Base-by-base conservation (phyloP, 106 monocot species). In the Dioscorea dumetorum region DNA sequence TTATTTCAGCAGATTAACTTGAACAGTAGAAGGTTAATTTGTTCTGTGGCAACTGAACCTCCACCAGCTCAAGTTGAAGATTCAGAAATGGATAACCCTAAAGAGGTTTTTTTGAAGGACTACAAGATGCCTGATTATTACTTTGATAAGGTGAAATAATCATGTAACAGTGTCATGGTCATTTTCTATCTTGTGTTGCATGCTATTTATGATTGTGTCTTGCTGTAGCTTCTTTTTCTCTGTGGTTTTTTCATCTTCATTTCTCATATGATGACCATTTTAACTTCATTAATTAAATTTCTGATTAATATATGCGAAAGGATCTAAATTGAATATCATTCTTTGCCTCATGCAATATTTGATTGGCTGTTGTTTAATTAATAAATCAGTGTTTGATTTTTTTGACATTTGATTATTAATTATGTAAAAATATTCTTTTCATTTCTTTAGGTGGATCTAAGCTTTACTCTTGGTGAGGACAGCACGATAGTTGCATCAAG, bases 51-150 rank as follows among this genome's bases (percentile, higher is more conserved):
- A 59, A 87, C 90, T 66, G 70, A 90, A 52, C 87, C 83, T 15
- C 53, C 35, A 41, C 79, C 87, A 66, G 32, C 77, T 4, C 79
- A 74, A 73, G 62, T 66, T 57, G 87, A 90, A 72, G 82, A 87
- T 58, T 80, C 86, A 65, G 78, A 93, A 63, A 99, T 99, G 99
- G 93, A 85, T 67, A 33, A 70, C 33, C 93, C 99, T 12, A 99
- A 78, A 66, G 99, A 99, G 81, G 83, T 99, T 19, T 87, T 93
- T 77, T 57, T 99, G 71, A 99, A 90, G 75, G 87, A 99, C 62
- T 99, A 99, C 74, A 93, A 93, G 78, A 76, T 71, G 78, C 93
- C 90, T 57, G 81, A 87, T 68, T 99, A 90, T 83, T 83, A 71
- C 32, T 99, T 99, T 85, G 87, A 99, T 35, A 79, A 78, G 72